Conservation (phyloP, 2,329 filamentous ascomycete genomes). For the Colletotrichum orbiculare region DNA sequence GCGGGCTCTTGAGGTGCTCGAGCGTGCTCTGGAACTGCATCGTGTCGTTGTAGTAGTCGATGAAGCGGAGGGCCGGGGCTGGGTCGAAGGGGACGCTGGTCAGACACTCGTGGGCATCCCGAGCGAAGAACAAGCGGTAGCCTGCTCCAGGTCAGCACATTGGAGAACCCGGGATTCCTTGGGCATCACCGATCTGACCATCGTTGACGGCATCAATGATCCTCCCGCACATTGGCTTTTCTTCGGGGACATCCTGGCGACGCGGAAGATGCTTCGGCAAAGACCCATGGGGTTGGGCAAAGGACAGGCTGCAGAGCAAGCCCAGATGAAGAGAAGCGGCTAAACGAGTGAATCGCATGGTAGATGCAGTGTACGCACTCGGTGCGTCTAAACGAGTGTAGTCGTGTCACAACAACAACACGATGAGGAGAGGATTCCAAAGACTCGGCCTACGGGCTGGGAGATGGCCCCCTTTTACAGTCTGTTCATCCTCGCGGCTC, state of each 20-base stretch:
- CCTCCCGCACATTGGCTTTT: constrained; percentile 11
- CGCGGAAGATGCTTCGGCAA: constrained; percentile 2
- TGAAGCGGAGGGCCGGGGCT: constrained; percentile 26
- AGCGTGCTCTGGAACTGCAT: constrained; percentile 31
- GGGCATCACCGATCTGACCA: not conserved
- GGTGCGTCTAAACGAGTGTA: not conserved
- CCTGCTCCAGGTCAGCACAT: not conserved
- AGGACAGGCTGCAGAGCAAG: not conserved
- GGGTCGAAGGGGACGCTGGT: constrained; percentile 24
- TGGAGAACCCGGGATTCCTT: not conserved
- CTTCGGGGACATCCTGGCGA: constrained; percentile 8
- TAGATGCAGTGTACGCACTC: not conserved
- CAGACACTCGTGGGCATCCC: constrained; percentile 16
- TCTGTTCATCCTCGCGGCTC: no score
- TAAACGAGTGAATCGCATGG: not conserved
- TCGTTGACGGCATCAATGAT: constrained; percentile 25
- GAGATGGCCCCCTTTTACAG: no score
- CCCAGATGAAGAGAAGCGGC: not conserved
- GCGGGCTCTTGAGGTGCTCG: constrained; percentile 20
- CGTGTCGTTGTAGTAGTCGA: constrained; percentile 31
- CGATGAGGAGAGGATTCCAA: no score
- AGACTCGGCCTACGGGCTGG: no score
- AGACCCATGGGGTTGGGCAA: not conserved
- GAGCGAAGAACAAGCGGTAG: constrained; percentile 18
- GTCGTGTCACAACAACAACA: no score